A percentile compares a stretch with the other conserved stretches of the same genome.
phyloP scores from a whole-genome alignment of 352 stramenopile species.

The Halophytophthora polymorphica region DNA sequence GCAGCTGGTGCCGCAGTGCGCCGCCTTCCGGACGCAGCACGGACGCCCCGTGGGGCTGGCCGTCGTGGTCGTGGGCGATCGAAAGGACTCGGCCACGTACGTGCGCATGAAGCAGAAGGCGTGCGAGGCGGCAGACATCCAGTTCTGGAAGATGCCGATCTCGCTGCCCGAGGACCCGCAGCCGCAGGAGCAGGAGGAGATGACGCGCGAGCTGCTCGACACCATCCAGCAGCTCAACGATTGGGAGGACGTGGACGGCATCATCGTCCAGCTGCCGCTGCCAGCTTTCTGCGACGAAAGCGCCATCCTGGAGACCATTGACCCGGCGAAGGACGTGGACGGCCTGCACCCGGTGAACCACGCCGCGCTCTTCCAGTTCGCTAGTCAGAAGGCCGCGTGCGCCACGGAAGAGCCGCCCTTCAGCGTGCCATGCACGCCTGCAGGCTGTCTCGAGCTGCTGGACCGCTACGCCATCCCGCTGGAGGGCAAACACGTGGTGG shows the following conservation, averaged over 20 bases:
- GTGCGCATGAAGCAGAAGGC: slow-evolving; percentile 99
- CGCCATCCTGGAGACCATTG: slow-evolving; percentile 90
- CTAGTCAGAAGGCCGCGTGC: slow-evolving; percentile 34
- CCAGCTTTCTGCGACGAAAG: slow-evolving; percentile 93
- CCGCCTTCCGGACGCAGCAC: slow-evolving; percentile 37
- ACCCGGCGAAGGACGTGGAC: slow-evolving; percentile 96
- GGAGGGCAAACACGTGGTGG: slow-evolving; percentile 94
- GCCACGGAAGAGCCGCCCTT: slow-evolving; percentile 62
- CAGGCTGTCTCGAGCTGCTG: slow-evolving; percentile 95
- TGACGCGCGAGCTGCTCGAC: slow-evolving; percentile 31
- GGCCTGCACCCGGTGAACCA: slow-evolving; percentile 98
- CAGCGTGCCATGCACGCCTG: slow-evolving; percentile 94
- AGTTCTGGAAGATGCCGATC: slow-evolving; percentile 81
- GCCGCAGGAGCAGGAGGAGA: slow-evolving; percentile 7
- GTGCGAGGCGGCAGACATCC: slow-evolving; percentile 92
- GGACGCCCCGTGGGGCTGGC: slow-evolving; percentile 91
- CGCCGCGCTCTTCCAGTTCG: slow-evolving; percentile 85
- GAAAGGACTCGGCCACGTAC: slow-evolving; percentile 96
- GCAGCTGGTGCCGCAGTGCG: slow-evolving; percentile 79
- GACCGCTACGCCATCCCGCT: slow-evolving; percentile 87
- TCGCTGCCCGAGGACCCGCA: slow-evolving; percentile 19
- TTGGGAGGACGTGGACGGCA: slow-evolving; percentile 71
- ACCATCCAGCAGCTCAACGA: slow-evolving; percentile 69
- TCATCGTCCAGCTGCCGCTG: slow-evolving; percentile 91
- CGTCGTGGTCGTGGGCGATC: slow-evolving; percentile 95